Base-by-base conservation (phyloP, 2,329 filamentous ascomycete species). In the Aureobasidium sp. region DNA sequence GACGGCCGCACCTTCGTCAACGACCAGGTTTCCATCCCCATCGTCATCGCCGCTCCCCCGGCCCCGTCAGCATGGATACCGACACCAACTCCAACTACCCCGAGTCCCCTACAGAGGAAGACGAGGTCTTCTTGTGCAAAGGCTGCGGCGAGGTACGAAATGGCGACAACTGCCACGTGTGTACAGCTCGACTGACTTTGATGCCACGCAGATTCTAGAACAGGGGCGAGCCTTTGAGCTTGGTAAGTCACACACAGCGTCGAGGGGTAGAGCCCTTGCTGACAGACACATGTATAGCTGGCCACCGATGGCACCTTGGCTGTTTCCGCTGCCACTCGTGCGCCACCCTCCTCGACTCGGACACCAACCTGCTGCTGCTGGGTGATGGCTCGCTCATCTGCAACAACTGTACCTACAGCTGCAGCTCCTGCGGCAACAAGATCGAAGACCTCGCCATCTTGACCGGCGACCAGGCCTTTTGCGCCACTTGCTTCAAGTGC, bases 391-490 rank as follows among this genome's bases (percentile, higher is more conserved):
- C 93, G 21, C 85, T 99, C 67, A 97, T 99, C 69, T 99, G 94
- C 82, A 97, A 96, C 79, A 96, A 97, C 77, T 99, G 94, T 79
- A 97, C 94, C 59, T 99, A 99, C 76, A 97, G 92, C 81, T 99
- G 94, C 80, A 96, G 87, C 75, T 92, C 92, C 59, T 99, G 94
- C 76, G 86, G 87, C 63, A 93, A 96, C 79, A 99, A 99, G 80
- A 99, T 99, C 67, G 94, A 99, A 74, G 94, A 99, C 73, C 81
- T 97, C 65, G 94, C 94, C 66, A 99, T 99, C 74, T 81, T 99
- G 67, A 99, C 94, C 0, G 94, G 94, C 66, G 94, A 99, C 71
- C 93, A 99, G 77, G 94, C 94, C 48, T 99, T 97, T 74, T 99
- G 94, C 76, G 91, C 92, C 47, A 93, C 90, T 62, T 99, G 94